phyloP scores from a whole-genome alignment of 2,329 filamentous ascomycete species.

The Talaromyces sp. region DNA sequence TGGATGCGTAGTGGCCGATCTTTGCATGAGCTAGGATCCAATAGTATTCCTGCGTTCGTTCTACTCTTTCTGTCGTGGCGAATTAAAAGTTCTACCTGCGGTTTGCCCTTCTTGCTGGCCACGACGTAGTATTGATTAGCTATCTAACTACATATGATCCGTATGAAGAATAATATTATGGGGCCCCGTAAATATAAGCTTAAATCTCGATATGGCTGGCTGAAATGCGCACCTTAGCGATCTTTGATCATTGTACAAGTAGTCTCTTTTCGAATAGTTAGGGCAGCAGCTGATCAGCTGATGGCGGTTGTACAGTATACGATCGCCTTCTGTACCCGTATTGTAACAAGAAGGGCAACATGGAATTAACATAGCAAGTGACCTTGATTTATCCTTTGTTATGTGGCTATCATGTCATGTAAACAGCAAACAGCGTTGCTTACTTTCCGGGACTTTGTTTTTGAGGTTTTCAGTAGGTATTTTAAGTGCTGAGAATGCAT shows the following conservation, averaged over 20 bases:
- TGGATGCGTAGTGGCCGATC: slow-evolving; percentile 1
- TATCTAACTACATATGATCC: background rate
- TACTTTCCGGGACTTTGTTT: background rate
- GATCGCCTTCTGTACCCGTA: background rate
- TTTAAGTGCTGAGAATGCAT: background rate
- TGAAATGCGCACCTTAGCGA: background rate
- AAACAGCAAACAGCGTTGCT: background rate
- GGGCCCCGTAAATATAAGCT: background rate
- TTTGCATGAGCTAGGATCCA: background rate
- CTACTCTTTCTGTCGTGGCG: background rate
- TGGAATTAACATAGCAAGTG: background rate
- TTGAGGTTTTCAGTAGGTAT: background rate
- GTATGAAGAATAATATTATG: background rate
- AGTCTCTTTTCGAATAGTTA: background rate
- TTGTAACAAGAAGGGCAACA: background rate
- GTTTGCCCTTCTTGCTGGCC: background rate
- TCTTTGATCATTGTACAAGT: background rate
- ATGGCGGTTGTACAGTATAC: background rate
- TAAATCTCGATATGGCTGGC: slow-evolving; percentile 8
- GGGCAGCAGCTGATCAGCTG: background rate
- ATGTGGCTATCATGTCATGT: background rate
- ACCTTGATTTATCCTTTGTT: background rate
- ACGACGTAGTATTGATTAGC: background rate
- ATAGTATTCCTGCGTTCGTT: background rate
- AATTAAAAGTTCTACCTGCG: background rate